A percentile compares a stretch with the other conserved stretches of the same genome.
Evolutionary conservation across 208 protist species (phyloP).

Genomic region (Trypanosomatidae sp.): DNA sequence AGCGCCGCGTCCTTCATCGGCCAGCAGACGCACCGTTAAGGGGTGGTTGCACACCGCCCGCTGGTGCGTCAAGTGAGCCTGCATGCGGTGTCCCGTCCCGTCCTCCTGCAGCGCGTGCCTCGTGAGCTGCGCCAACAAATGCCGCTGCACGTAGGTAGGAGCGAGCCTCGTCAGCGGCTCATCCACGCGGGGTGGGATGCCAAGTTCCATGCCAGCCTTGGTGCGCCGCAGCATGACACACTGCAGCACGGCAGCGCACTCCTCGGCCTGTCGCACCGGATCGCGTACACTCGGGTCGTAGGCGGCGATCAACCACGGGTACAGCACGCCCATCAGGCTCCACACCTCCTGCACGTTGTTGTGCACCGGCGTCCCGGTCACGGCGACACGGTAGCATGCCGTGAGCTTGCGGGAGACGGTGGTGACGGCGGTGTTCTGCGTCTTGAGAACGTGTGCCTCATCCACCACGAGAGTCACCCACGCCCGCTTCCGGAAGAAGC

Average conservation of each 20-base stretch:
- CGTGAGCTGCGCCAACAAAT: constrained; percentile 63
- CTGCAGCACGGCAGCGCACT: constrained; percentile 63
- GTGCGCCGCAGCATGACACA: constrained; percentile 96
- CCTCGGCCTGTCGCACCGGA: constrained; percentile 63
- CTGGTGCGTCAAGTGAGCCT: constrained; percentile 73
- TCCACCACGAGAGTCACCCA: constrained; percentile 96
- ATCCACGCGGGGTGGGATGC: constrained; percentile 96
- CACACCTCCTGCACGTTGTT: constrained; percentile 97
- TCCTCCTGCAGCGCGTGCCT: constrained; percentile 48
- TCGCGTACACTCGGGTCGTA: constrained; percentile 43
- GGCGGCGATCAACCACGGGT: constrained; percentile 72
- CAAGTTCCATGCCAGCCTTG: constrained; percentile 97
- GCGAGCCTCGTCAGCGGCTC: constrained; percentile 62
- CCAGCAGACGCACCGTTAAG: constrained; percentile 69
- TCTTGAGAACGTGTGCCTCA: constrained; percentile 97
- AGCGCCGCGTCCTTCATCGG: constrained; percentile 31
- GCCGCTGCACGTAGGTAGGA: constrained; percentile 81
- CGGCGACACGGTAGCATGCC: constrained; percentile 76
- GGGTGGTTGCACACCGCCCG: constrained; percentile 87
- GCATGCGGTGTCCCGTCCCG: constrained; percentile 29
- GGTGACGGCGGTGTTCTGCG: constrained; percentile 62
- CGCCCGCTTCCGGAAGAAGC: constrained; percentile 81
- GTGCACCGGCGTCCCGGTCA: constrained; percentile 97
- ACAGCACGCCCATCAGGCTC: constrained; percentile 95
- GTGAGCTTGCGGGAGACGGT: constrained; percentile 67